A percentile compares a stretch with the other conserved stretches of the same genome.
Evolutionary conservation across 2,329 filamentous ascomycete genomes (phyloP).

Genomic region (Alternaria sp.): DNA sequence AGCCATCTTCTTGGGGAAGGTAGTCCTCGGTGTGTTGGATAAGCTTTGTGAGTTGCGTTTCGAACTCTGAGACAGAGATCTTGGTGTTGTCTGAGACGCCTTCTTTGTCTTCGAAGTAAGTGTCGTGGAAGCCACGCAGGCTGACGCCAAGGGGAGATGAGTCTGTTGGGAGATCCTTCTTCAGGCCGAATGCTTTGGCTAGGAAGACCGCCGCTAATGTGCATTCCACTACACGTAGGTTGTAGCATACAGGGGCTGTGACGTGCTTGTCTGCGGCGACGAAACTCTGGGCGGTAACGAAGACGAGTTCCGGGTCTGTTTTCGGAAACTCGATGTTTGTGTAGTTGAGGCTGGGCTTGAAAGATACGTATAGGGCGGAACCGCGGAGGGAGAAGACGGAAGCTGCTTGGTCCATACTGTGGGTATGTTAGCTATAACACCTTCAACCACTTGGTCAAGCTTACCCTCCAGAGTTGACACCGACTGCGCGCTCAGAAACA

Average conservation of each 20-base stretch:
- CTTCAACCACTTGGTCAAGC: constrained; percentile 30
- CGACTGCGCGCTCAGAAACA: constrained; percentile 91
- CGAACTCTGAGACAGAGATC: constrained; percentile 55
- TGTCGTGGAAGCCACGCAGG: constrained; percentile 85
- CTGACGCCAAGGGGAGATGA: constrained; percentile 83
- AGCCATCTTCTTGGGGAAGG: constrained; percentile 82
- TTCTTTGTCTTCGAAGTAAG: constrained; percentile 71
- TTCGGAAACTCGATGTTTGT: constrained; percentile 83
- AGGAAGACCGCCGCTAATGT: constrained; percentile 81
- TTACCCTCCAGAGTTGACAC: constrained; percentile 94
- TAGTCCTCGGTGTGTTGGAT: constrained; percentile 74
- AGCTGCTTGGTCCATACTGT: constrained; percentile 94
- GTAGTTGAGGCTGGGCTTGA: constrained; percentile 80
- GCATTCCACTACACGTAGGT: constrained; percentile 94
- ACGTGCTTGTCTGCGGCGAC: constrained; percentile 94
- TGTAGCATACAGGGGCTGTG: constrained; percentile 93
- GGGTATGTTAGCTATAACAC: constrained; percentile 29
- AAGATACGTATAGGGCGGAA: constrained; percentile 88
- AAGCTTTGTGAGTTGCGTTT: constrained; percentile 75
- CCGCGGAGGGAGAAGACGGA: constrained; percentile 91
- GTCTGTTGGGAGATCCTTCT: constrained; percentile 73
- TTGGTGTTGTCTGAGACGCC: constrained; percentile 59
- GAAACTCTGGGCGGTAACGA: constrained; percentile 94
- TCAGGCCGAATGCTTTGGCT: constrained; percentile 67
- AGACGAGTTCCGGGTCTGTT: constrained; percentile 83